Percentiles rank a stretch among this genome's conserved stretches.
These are phyloP conservation scores for Anthracocystis panici-leucophaei DNA, from an alignment of 1,284 basidiomycete genomes.

Conservation along the genomic window DNA sequence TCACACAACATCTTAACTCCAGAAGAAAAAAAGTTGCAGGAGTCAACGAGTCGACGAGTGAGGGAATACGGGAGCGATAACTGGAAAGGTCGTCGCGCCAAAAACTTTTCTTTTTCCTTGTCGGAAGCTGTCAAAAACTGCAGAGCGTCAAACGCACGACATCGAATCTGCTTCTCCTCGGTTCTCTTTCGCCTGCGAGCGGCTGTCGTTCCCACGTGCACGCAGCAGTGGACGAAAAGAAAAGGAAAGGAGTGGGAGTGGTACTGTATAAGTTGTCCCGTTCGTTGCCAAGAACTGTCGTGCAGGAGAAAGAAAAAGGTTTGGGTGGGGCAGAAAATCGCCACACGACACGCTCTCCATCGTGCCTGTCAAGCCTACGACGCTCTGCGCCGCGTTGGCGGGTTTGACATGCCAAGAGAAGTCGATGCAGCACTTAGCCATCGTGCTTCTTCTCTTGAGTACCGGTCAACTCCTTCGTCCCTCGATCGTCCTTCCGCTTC, in stretches of 20 bases:
- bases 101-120: slow-evolving; percentile 3
- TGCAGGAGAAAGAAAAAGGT: not conserved
- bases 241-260: not conserved
- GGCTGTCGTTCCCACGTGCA: slow-evolving; percentile 1
- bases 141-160: slow-evolving; percentile 7
- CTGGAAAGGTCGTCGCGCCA: slow-evolving; percentile 24
- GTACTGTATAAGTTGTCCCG: slow-evolving; percentile 13
- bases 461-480: too few relatives aligned
- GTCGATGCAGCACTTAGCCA: not conserved
- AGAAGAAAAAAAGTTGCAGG: not conserved
- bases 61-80: slow-evolving; percentile 3
- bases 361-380: too few relatives aligned
- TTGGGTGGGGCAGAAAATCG: not conserved
- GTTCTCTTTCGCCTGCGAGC: not conserved
- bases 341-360: slow-evolving; percentile 7
- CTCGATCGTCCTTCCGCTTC: not conserved
- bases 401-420: not conserved
- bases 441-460: too few relatives aligned
- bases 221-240: too few relatives aligned
- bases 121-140: slow-evolving; percentile 20
- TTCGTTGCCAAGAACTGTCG: slow-evolving; percentile 7
- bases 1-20: not conserved
- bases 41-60: not conserved
- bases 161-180: slow-evolving; percentile 3
- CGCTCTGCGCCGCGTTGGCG: too few relatives aligned